Evolutionary conservation across 129 eudicot genomes (phyloP), one percentile per base, ranked within the genome.

Genomic region (Smallanthus sonchifolius): DNA sequence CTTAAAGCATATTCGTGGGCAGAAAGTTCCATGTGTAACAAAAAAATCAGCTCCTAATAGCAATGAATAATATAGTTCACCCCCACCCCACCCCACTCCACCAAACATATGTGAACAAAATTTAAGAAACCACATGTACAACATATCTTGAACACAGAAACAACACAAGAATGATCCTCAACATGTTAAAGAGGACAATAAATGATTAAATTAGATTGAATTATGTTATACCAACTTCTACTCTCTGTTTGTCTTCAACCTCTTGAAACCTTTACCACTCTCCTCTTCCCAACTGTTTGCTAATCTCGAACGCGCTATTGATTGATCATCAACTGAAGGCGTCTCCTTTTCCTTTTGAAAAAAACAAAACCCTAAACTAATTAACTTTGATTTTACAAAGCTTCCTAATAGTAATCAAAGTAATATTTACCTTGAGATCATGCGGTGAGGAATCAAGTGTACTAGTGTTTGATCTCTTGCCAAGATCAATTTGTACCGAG

Each of bases 401-500:
- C 11, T n/a, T 37, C 4, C 30, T 8, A 40, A 34, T 40, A 14
- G 28, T 40, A 3, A 10, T 16, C 32, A 32, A 68, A 34, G 9
- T 24, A 42, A 1, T 30, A 44, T 43, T 63, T 82, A 92, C 97
- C 96, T 92, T 85, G 37, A 38, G 66, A 63, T 38, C 37, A 3
- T 84, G 70, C 14, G 80, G 67, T 70, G 85, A 82, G 54, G 85
- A 44, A 72, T 75, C 74, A 60, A 65, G 56, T 44, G 75, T 19
- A 36, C 56, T 57, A 20, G 83, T 76, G 42, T 68, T 73, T 52
- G 90, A 86, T 78, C 77, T 76, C 76, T 90, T 94, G 51, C 93
- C 93, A 30, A 94, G 83, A 75, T 94, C 96, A 35, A 94, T 82
- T 69, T 94, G 89, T 65, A 90, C 98, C 0, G 98, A 90, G 82